These are phyloP conservation scores for Flaveria trinervia DNA, from an alignment of 129 eudicot species.

Conservation along the genomic window DNA sequence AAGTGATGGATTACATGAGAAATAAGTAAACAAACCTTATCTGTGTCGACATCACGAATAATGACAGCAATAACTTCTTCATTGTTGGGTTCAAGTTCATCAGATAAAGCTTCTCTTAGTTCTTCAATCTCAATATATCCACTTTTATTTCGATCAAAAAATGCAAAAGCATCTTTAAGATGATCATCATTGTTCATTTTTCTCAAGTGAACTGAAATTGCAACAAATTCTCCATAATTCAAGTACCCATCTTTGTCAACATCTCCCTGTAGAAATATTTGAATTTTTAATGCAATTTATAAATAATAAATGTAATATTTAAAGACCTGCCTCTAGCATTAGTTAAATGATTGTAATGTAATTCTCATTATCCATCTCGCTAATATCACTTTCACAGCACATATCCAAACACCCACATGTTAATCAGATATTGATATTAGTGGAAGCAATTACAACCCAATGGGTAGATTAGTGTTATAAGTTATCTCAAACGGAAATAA, in stretches of 20 bases:
- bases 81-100: slow-evolving; percentile 25
- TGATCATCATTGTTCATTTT: slow-evolving; percentile 23
- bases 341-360: too few relatives aligned
- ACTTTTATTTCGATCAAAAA: slow-evolving; percentile 20
- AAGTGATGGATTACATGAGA: background rate
- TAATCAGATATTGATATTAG: too few relatives aligned
- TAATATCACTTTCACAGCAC: too few relatives aligned
- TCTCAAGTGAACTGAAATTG: slow-evolving; percentile 23
- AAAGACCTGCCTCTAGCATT: too few relatives aligned
- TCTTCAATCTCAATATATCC: slow-evolving; percentile 25
- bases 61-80: slow-evolving; percentile 17
- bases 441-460: background rate
- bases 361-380: too few relatives aligned
- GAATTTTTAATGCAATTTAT: background rate
- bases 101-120: slow-evolving; percentile 25
- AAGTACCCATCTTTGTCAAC: slow-evolving; percentile 28
- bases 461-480: background rate
- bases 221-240: slow-evolving; percentile 25
- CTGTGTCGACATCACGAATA: slow-evolving; percentile 23
- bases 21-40: slow-evolving; percentile 11
- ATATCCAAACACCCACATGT: too few relatives aligned
- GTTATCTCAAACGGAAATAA: background rate
- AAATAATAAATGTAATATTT: background rate
- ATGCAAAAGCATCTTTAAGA: slow-evolving; percentile 26
- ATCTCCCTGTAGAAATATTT: slow-evolving; percentile 17